phyloP scores from a whole-genome alignment of 2,329 filamentous ascomycete species.

The Scytalidium lignicola region DNA sequence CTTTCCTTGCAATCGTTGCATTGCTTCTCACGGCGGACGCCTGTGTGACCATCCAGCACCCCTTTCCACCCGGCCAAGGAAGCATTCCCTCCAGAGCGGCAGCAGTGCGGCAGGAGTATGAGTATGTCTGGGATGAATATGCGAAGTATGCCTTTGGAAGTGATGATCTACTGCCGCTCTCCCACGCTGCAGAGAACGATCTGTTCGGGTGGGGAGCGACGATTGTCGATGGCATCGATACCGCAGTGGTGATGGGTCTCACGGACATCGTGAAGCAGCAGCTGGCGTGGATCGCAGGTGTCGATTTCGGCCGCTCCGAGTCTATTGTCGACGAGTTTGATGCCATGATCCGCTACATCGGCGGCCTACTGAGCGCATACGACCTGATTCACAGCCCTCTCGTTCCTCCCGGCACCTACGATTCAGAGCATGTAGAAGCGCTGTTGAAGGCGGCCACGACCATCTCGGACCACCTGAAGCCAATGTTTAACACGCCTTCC shows the following conservation, averaged over 20 bases:
- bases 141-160: constrained; percentile 66
- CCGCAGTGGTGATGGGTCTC: constrained; percentile 69
- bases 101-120: constrained; percentile 60
- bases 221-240: constrained; percentile 71
- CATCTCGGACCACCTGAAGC: constrained; percentile 66
- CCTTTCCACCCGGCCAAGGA: not conserved
- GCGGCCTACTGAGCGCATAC: constrained; percentile 58
- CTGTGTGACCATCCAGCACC: not conserved
- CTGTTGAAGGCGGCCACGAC: constrained; percentile 61
- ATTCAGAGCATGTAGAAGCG: constrained; percentile 36
- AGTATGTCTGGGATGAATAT: constrained; percentile 65
- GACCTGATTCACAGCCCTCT: constrained; percentile 53
- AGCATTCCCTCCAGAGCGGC: constrained; percentile 34
- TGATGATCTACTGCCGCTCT: constrained; percentile 64
- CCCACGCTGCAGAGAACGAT: constrained; percentile 53
- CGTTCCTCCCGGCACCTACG: constrained; percentile 15
- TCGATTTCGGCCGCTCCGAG: constrained; percentile 54
- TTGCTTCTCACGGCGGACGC: not conserved
- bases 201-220: constrained; percentile 78
- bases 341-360: constrained; percentile 81
- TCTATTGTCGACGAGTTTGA: constrained; percentile 70
- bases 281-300: constrained; percentile 58
- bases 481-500: constrained; percentile 67
- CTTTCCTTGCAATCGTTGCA: not conserved
- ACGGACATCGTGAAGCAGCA: constrained; percentile 62